Conservation (phyloP, 768 basidiomycete genomes). For the Imleria badia region DNA sequence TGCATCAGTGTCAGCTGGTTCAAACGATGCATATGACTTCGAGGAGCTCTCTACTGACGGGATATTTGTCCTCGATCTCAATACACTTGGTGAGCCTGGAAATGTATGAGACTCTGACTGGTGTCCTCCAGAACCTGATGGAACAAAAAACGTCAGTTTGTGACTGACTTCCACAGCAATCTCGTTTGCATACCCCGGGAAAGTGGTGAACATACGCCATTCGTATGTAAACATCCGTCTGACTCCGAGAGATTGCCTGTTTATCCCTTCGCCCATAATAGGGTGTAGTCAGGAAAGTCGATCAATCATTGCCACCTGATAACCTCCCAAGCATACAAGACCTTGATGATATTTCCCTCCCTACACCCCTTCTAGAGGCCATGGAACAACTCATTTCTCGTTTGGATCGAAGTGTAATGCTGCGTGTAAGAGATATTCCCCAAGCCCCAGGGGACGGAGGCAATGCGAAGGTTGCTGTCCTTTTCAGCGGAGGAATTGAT, state of each 20-base stretch:
- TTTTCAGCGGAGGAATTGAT: conserved; percentile 97
- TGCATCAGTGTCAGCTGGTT: conserved; percentile 62
- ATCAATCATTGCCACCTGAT: conserved; percentile 47
- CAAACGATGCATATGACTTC: conserved; percentile 44
- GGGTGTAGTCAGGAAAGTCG: conserved; percentile 48
- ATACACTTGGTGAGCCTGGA: conserved; percentile 15
- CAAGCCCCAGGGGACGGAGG: conserved; percentile 35
- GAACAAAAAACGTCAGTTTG: conserved; percentile 16
- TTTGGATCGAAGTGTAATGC: conserved; percentile 65
- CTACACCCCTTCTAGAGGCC: conserved; percentile 30
- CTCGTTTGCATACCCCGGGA: conserved; percentile 24
- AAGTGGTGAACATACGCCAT: conserved; percentile 13
- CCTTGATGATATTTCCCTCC: conserved; percentile 29
- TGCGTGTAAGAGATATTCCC: conserved; percentile 72
- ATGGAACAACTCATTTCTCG: conserved; percentile 53
- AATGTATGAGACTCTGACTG: conserved; percentile 25
- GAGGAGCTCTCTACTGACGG: conserved; percentile 61
- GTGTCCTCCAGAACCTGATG: neutral
- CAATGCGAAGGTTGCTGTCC: conserved; percentile 67
- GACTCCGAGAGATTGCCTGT: neutral
- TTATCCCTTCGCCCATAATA: conserved; percentile 23
- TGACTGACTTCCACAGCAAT: conserved; percentile 18
- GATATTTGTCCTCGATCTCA: conserved; percentile 56
- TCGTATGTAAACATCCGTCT: conserved; percentile 21
- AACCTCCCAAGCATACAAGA: conserved; percentile 33